Base-by-base conservation (phyloP, 192 early-diverging fungal species). In the Coemansia sp. region DNA sequence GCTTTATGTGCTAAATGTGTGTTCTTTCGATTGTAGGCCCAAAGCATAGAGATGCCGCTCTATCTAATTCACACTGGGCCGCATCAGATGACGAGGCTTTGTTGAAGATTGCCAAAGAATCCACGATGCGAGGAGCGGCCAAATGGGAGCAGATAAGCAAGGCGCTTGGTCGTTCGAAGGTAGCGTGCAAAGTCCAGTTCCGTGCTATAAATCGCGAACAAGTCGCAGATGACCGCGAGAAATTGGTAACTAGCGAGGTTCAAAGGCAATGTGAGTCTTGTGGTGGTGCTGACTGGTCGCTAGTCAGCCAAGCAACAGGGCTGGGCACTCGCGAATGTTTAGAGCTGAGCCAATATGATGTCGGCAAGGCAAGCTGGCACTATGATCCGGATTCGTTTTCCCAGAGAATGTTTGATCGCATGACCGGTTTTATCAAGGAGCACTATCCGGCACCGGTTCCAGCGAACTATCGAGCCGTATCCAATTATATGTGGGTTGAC, bases 401-500 rank as follows among this genome's bases (percentile, higher is more conserved):
- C 8, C 36, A 31, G 36, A 41, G 60, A 9, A 60, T 31, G 36
- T 64, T 48, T 0, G 48, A 72, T 21, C 54, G 59, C 7, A 66
- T 72, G 70, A 42, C 24, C 4, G 33, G n/a, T 27, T 72, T 72
- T 60, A 66, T 72, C 21, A 27, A 61, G 5, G 24, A 39, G 8
- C 46, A 60, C 44, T 72, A 72, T 54, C 70, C 63, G 1, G 9
- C 45, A 16, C 70, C 70, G 2, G 7, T 46, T n/a, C 41, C 57
- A 3, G 42, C 41, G 8, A 72, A 66, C 45, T 66, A 48, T 34
- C n/a, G 31, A 10, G 64, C 70, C 3, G 64, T 72, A 29, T 72
- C 70, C 1, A 72, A 72, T 54, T 72, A 66, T 27, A 45, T 72
- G 70, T 72, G 70, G 70, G 60, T 62, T 7, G 31, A 60, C 13